Base-by-base conservation (phyloP, 2,329 filamentous ascomycete genomes). In the Sporothrix phasma region DNA sequence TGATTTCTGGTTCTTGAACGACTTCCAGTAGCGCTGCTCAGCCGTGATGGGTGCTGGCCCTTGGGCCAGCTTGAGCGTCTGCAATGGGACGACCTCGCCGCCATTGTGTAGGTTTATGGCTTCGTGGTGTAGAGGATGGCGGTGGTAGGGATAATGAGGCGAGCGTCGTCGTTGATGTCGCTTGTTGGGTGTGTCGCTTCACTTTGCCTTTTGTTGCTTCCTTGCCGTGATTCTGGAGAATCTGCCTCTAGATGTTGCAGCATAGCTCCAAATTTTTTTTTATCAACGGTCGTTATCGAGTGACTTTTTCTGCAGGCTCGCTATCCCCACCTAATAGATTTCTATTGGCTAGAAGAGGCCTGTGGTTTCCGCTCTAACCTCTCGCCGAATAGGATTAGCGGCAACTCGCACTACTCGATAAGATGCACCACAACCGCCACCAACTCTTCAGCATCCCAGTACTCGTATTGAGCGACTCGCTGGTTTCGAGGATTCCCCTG, bases 21-120 rank as follows among this genome's bases (percentile, higher is more conserved):
- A 88, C 73, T 88, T 89, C 95, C 95, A 99, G 81, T 97, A 97
- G 69, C 88, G 84, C 78, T 97, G 92, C 79, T 99, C 94, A 37
- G 92, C 88, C 5, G 93, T 96, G 56, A 93, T 78, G 62, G 90
- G 88, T 46, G 88, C 87, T 64, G 92, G 92, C 60, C 90, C 90
- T 68, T 89, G 84, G 64, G 93, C 87, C 73, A 95, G 84, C 81
- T 91, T 95, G 73, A 95, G 79, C 75, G 88, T 88, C 74, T 87
- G 86, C 69, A 96, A 79, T 66, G 89, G 88, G 75, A 86, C 84
- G 71, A 96, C 89, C 78, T 91, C 87, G 72, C 89, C 71, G 92
- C 92, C 92, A 96, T 96, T 73, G 68, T 73, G 56, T 53, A 62
- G 65, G 26, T 47, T n/a, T 22, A 5, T 31, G 39, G 8, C 11